These are phyloP conservation scores for Candida namnaoensis DNA, from an alignment of 805 yeast species.

Conservation along the genomic window DNA sequence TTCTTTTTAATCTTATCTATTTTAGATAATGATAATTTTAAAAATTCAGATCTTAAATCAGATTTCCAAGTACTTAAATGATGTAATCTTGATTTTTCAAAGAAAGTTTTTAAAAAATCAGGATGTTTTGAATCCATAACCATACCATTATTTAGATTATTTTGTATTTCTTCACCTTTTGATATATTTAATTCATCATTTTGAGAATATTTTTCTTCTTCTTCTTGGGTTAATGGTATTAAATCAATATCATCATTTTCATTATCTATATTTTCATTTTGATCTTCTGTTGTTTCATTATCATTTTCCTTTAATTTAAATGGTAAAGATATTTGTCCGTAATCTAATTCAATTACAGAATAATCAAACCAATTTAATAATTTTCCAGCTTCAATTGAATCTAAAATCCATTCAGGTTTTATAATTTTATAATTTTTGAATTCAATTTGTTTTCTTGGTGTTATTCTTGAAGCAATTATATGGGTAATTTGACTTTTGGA, in stretches of 20 bases:
- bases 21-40: constrained; percentile 32
- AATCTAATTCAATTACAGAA: constrained; percentile 39
- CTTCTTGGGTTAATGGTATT: constrained; percentile 6
- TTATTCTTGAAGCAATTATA: constrained; percentile 68
- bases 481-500: constrained; percentile 77
- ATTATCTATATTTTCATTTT: constrained; percentile 2
- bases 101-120: constrained; percentile 60
- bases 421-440: constrained; percentile 69
- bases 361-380: constrained; percentile 68
- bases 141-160: neutral
- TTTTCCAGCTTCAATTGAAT: constrained; percentile 40
- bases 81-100: constrained; percentile 77
- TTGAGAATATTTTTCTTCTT: constrained; percentile 1
- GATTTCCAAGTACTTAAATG: constrained; percentile 86
- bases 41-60: constrained; percentile 54
- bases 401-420: constrained; percentile 72
- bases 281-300: constrained; percentile 3
- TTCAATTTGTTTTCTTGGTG: constrained; percentile 65
- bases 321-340: constrained; percentile 41
- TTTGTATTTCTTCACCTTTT: too few species aligned
- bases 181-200: neutral
- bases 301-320: constrained; percentile 10
- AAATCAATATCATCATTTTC: constrained; percentile 4
- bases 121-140: constrained; percentile 65
- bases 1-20: constrained; percentile 3